Percentiles rank a stretch among this genome's conserved stretches.
Conservation (phyloP, 768 basidiomycete species). For the Scleroderma bovista region DNA sequence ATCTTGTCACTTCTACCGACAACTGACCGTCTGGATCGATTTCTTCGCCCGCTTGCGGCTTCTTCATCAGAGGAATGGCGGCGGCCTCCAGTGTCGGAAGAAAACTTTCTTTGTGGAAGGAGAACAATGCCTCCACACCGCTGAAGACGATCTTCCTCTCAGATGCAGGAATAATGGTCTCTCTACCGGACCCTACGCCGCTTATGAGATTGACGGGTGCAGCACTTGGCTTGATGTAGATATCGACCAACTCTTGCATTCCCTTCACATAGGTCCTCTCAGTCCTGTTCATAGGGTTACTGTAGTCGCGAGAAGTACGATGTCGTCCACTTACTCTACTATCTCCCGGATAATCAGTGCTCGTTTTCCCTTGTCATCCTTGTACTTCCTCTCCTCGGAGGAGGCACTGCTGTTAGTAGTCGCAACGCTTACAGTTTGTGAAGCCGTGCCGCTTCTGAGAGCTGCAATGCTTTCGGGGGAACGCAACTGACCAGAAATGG, state of each 20-base stretch:
- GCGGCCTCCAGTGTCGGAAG: slow-evolving; percentile 84
- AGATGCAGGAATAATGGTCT: slow-evolving; percentile 76
- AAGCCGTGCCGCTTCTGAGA: slow-evolving; percentile 52
- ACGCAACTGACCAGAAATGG: slow-evolving; percentile 54
- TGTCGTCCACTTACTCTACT: slow-evolving; percentile 57
- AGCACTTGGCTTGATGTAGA: slow-evolving; percentile 86
- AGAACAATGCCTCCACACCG: slow-evolving; percentile 82
- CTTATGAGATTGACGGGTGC: slow-evolving; percentile 65
- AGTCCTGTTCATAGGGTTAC: slow-evolving; percentile 50
- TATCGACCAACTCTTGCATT: slow-evolving; percentile 89
- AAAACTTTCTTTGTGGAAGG: slow-evolving; percentile 91
- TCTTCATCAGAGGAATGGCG: slow-evolving; percentile 58
- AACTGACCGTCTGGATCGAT: slow-evolving; percentile 68
- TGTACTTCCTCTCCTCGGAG: slow-evolving; percentile 79
- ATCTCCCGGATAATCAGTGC: slow-evolving; percentile 86
- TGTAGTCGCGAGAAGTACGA: not conserved
- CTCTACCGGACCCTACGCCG: slow-evolving; percentile 66
- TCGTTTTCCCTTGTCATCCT: slow-evolving; percentile 85
- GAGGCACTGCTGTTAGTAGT: slow-evolving; percentile 71
- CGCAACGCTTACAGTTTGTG: slow-evolving; percentile 68
- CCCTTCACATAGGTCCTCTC: slow-evolving; percentile 94
- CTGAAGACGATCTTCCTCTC: slow-evolving; percentile 92
- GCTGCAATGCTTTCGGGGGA: slow-evolving; percentile 59
- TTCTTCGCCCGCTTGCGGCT: slow-evolving; percentile 38
- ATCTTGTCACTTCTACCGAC: slow-evolving; percentile 68